These are phyloP conservation scores for Aspergillus amoenus DNA, from an alignment of 2,329 filamentous ascomycete genomes.

Conservation along the genomic window DNA sequence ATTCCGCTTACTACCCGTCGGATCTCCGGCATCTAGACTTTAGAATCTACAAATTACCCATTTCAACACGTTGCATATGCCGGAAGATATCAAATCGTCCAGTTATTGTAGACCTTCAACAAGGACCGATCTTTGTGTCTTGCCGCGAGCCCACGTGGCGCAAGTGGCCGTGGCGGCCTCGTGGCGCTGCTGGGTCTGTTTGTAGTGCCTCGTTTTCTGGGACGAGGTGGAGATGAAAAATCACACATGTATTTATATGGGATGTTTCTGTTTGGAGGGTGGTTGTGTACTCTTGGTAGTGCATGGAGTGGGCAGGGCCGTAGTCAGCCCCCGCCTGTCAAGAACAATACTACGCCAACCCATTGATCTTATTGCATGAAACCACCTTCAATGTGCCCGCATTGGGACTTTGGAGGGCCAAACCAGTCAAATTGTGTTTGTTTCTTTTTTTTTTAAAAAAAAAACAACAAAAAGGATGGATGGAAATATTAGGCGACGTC, in stretches of 20 bases:
- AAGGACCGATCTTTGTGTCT: neutral
- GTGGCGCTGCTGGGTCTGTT: neutral
- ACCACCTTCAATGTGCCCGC: conserved; percentile 24
- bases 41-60: conserved; percentile 1
- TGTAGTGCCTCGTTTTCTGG: neutral
- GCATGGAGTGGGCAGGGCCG: neutral
- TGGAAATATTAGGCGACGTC: neutral
- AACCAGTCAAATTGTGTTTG: neutral
- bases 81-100: neutral
- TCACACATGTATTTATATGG: neutral
- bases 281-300: neutral
- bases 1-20: neutral
- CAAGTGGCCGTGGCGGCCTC: neutral
- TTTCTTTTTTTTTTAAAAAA: neutral
- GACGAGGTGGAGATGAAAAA: neutral
- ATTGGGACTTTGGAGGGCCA: conserved; percentile 6
- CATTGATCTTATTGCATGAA: conserved; percentile 19
- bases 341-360: conserved; percentile 17
- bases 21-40: neutral
- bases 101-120: neutral
- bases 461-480: neutral
- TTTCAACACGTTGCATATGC: neutral
- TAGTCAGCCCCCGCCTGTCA: neutral
- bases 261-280: neutral
- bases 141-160: neutral